Conservation (phyloP, 345 rosid species). For the Gossypium thurberi region DNA sequence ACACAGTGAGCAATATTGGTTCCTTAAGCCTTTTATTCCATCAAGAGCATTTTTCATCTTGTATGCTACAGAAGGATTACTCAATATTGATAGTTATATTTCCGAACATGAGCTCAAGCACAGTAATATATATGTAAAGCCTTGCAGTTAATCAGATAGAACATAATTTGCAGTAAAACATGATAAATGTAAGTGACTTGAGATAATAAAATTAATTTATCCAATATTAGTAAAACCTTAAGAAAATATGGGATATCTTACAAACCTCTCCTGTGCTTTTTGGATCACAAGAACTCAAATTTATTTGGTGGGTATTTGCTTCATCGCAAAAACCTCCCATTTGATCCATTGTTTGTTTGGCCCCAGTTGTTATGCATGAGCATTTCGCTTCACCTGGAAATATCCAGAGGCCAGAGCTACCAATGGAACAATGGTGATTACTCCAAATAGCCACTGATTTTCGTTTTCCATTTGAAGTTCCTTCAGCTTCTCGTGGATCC, state of each 20-base stretch:
- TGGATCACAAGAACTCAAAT: slow-evolving; percentile 12
- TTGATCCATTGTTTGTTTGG: slow-evolving; percentile 33
- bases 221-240: background rate
- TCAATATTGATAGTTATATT: background rate
- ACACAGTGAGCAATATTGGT: background rate
- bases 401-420: slow-evolving; percentile 54
- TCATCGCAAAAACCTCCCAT: slow-evolving; percentile 22
- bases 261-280: slow-evolving; percentile 43
- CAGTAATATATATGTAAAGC: background rate
- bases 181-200: background rate
- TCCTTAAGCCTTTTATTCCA: background rate
- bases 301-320: slow-evolving; percentile 13
- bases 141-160: background rate
- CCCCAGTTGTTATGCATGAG: slow-evolving; percentile 39
- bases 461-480: slow-evolving; percentile 11
- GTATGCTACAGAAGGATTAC: background rate
- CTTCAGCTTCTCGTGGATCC: slow-evolving; percentile 23
- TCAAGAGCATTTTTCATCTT: background rate
- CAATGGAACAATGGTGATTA: slow-evolving; percentile 18
- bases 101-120: background rate
- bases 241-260: background rate
- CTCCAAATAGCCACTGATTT: slow-evolving; percentile 11
- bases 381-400: slow-evolving; percentile 48
- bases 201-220: background rate
- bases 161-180: background rate